Percentiles rank a stretch among this genome's conserved stretches.
Evolutionary conservation across 495 filamentous ascomycete species (phyloP).

Genomic region (Lophiotrema nucula): DNA sequence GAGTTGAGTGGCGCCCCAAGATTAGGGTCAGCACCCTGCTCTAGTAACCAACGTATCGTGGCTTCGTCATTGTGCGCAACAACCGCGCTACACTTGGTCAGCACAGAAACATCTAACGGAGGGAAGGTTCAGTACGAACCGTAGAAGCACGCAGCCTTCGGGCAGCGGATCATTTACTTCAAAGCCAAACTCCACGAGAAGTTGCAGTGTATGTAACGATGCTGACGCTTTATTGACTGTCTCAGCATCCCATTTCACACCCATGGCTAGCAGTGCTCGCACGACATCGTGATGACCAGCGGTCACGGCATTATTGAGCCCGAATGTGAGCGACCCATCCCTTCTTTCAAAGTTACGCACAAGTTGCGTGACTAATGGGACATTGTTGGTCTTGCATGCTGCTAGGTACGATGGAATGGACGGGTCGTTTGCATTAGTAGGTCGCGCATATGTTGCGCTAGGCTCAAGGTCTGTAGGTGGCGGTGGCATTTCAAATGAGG

Average conservation of each 20-base stretch:
- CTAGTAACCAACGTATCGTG: not conserved
- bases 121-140: not conserved
- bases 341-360: too few species aligned
- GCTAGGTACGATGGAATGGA: too few species aligned
- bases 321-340: not conserved
- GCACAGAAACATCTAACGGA: not conserved
- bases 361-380: too few species aligned
- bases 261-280: not conserved
- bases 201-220: not conserved
- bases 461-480: too few species aligned
- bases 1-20: not conserved
- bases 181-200: constrained; percentile 2
- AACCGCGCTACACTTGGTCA: not conserved
- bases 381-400: too few species aligned
- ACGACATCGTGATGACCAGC: not conserved
- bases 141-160: not conserved
- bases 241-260: not conserved
- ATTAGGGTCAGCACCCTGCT: constrained; percentile 7
- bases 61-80: not conserved
- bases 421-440: too few species aligned
- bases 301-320: not conserved
- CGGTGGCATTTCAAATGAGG: too few species aligned
- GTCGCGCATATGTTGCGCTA: too few species aligned
- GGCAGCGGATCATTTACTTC: not conserved
- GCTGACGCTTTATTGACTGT: not conserved